Evolutionary conservation across 768 basidiomycete genomes (phyloP).

Genomic region (Glaciozyma antarctica): DNA sequence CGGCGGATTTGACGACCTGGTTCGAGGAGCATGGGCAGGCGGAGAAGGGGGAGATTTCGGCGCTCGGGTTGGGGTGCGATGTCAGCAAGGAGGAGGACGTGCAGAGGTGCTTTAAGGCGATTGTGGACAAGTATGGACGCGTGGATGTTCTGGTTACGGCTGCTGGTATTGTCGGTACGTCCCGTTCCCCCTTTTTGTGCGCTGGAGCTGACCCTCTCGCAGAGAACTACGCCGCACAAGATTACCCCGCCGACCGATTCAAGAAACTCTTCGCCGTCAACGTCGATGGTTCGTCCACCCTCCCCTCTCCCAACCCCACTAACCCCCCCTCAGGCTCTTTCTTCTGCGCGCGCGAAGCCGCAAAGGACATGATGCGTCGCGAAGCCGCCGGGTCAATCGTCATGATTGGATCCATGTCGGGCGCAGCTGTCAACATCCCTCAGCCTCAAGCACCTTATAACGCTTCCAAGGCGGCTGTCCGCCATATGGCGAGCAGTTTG

Average conservation of each 20-base stretch:
- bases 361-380: constrained; percentile 77
- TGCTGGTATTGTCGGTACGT: constrained; percentile 48
- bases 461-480: constrained; percentile 87
- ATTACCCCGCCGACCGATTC: constrained; percentile 73
- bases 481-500: constrained; percentile 84
- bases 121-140: constrained; percentile 57
- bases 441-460: constrained; percentile 95
- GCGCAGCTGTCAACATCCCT: constrained; percentile 52
- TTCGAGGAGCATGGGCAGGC: constrained; percentile 49
- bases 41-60: constrained; percentile 51
- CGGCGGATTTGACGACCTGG: constrained; percentile 55
- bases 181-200: constrained; percentile 29
- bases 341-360: constrained; percentile 93
- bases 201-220: constrained; percentile 13
- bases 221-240: constrained; percentile 33
- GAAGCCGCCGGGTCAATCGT: constrained; percentile 47
- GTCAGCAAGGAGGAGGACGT: constrained; percentile 75
- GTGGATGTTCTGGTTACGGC: constrained; percentile 81
- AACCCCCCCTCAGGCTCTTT: constrained; percentile 46
- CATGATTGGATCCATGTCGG: constrained; percentile 84
- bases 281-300: constrained; percentile 56
- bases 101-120: constrained; percentile 56
- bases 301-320: neutral
- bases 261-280: constrained; percentile 72
- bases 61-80: constrained; percentile 74